Evolutionary conservation across 2,329 filamentous ascomycete genomes (phyloP), one percentile per base, ranked within the genome.

Genomic region (Celoporthe dispersa): DNA sequence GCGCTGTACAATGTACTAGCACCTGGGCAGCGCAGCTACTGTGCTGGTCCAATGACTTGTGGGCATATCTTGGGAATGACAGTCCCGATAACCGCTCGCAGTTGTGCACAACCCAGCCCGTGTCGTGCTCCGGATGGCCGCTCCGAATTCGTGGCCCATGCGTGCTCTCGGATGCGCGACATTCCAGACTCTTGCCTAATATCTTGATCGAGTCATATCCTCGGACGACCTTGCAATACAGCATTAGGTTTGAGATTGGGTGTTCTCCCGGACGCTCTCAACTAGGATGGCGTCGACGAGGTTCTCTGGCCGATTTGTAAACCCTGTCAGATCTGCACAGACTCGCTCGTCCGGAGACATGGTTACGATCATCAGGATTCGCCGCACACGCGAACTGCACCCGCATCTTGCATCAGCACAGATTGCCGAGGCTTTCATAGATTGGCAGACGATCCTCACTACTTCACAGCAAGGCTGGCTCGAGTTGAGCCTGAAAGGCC

Each of bases 241-340:
- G 25, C 53, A 57, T 31, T 9, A 19, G 25, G 14, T 19, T 16
- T 31, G 14, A 25, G 19, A 48, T n/a, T 28, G 51, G 14, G n/a
- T 44, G 7, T 31, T 33, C 25, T 19, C 14, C 28, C 53, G 14
- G 19, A 33, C 8, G 25, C 28, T 31, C 28, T 57, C 28, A 2
- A 57, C 25, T 2, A 48, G 19, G 44, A 48, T 31, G 53, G 2
- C 14, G 28, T 33, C 9, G 25, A 57, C 28, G 28, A 57, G 25
- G 6, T 33, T 31, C 53, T 19, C 12, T 19, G 53, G 14, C 14
- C 25, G 14, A 57, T 19, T 57, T 12, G 6, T 8, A 55, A 25
- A 28, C 51, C 51, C n/a, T 55, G 51, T 55, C n/a, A 16, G 12
- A 25, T 55, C 51, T 55, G 51, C 51, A 55, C 51, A 55, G 51